Conservation (phyloP, 116 monocot species). For the Iris pallida region DNA sequence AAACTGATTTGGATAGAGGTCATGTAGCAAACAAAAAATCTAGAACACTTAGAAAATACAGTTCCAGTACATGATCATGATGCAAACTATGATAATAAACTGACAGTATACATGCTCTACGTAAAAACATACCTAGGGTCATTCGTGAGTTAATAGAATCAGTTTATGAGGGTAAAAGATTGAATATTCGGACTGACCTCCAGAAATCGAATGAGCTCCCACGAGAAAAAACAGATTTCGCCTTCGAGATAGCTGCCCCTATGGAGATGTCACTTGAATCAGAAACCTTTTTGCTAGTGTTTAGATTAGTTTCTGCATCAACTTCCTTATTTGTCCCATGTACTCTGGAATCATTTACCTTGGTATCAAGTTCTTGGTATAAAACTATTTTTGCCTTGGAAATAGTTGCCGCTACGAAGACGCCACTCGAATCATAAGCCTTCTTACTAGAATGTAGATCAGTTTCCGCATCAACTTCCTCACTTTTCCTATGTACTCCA, state of each 20-base stretch:
- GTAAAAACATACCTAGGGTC: conserved; percentile 6
- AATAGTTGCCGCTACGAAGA: too few relatives aligned
- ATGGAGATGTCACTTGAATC: conserved; percentile 1
- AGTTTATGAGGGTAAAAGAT: background rate
- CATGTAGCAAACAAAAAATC: conserved; percentile 27
- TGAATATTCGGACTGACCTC: conserved; percentile 8
- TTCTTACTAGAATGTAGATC: conserved; percentile 2
- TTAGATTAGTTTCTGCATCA: background rate
- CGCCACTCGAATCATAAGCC: background rate
- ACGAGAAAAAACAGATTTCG: background rate
- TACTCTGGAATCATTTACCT: too few relatives aligned
- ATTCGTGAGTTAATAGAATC: conserved; percentile 8
- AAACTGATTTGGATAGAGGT: conserved; percentile 39
- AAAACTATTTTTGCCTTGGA: too few relatives aligned
- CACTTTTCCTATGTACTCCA: conserved; percentile 1
- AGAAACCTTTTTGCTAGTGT: conserved; percentile 3
- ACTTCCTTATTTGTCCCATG: background rate
- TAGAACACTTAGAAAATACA: background rate
- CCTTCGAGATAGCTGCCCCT: conserved; percentile 12
- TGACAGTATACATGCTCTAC: background rate
- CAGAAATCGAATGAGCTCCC: conserved; percentile 11
- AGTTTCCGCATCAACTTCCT: conserved; percentile 5
- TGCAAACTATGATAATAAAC: background rate
- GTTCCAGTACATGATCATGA: background rate
- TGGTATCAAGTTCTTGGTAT: too few relatives aligned